Base-by-base conservation (phyloP, 75 land plant genomes). In the Isoetes taiwanensis region DNA sequence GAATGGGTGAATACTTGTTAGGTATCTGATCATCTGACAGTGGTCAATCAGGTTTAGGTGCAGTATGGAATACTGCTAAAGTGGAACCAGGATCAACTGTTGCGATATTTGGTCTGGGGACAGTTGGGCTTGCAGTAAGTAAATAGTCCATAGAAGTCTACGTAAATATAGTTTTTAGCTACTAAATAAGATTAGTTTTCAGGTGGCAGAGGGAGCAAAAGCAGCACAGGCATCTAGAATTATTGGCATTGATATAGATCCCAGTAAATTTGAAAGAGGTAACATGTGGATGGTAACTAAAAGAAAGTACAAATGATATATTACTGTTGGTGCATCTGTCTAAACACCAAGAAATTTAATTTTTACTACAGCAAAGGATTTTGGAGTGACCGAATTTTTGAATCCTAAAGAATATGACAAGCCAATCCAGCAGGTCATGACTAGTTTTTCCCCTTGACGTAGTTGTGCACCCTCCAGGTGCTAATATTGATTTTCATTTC, bases 41-140 rank as follows among this genome's bases (percentile, higher is more conserved):
- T 5, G 12, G 14, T 14, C 9, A 9, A 46, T 9, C 37, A 90
- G 97, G 97, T 42, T 78, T 91, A 50, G 97, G 97, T 70, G 97
- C 97, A 24, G 97, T 86, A 40, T 91, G 95, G 83, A 91, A 91
- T 64, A 86, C 93, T 11, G 97, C 97, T 43, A 91, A 91, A 69
- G 97, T 91, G 23, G 97, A 86, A 54, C 58, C 84, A 42, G 88
- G 88, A 41, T 86, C 97, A 17, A 83, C 54, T 53, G 97, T 91
- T 69, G 97, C 97, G 59, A 54, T 91, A 53, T 91, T 91, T 81
- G 97, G 97, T 17, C 87, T 91, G 63, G 97, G 97, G 21, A 87
- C 97, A 43, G 85, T 91, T 61, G 97, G 97, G 3, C 87, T 87
- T 64, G 97, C 97, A 17, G 97, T 86, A 72, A 64, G 82, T 42